Conservation (phyloP, 129 eudicot genomes). For the Centrapalus pauciflorus region DNA sequence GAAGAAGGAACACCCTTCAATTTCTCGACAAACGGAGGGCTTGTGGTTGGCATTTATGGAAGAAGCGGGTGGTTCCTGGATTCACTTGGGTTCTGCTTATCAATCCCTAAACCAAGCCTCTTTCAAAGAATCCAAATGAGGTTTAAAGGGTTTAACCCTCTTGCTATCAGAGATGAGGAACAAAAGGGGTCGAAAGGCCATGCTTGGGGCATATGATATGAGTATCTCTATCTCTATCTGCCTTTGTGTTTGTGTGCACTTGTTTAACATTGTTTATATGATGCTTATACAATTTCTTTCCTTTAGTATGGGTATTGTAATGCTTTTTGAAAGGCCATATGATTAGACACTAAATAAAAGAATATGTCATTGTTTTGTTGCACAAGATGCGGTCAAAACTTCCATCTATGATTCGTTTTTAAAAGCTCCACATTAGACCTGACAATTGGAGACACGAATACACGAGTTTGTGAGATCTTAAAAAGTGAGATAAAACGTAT, state of each 20-base stretch:
- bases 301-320: background rate
- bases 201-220: background rate
- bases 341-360: background rate
- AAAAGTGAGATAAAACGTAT: too few species aligned
- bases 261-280: background rate
- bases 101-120: constrained; percentile 23
- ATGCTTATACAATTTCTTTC: background rate
- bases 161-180: constrained; percentile 5
- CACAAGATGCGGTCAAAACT: too few species aligned
- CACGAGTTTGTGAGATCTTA: too few species aligned
- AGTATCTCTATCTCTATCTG: background rate
- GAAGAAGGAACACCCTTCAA: constrained; percentile 70
- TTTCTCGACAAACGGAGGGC: constrained; percentile 40
- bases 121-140: constrained; percentile 26
- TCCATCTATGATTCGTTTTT: too few species aligned
- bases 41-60: constrained; percentile 67
- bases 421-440: too few species aligned
- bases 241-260: background rate
- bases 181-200: constrained; percentile 8
- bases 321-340: background rate
- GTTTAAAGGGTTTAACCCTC: constrained; percentile 25
- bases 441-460: too few species aligned
- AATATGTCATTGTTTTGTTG: too few species aligned
- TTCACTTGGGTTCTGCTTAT: constrained; percentile 46
- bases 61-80: constrained; percentile 76